Evolutionary conservation across 257 asterid species (phyloP), one percentile per base, ranked within the genome.

Genomic region (Orobanche coerulescens): DNA sequence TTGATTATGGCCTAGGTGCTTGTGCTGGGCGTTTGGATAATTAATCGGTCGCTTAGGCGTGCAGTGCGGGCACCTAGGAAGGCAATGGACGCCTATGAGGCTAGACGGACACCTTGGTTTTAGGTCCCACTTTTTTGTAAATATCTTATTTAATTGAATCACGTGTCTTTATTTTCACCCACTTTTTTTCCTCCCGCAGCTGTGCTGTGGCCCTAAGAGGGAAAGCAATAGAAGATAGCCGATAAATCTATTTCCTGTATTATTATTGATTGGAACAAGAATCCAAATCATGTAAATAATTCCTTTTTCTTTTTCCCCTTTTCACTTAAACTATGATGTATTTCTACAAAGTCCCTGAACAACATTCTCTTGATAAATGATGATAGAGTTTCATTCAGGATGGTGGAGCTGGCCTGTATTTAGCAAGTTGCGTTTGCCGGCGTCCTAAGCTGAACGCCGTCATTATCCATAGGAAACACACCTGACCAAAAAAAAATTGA

Each of bases 371-470:
- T 24, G 49, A 49, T 30, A 19, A n/a, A n/a, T n/a, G n/a, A n/a
- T n/a, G n/a, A n/a, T n/a, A 25, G 42, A 57, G 68, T 62, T n/a
- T n/a, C n/a, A n/a, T n/a, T 79, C 77, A 4, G 56, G 67, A 0
- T 70, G 71, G 31, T 53, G 10, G 76, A 42, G 79, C 76, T 28
- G 76, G 74, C 58, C 79, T 82, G 51, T 70, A 55, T 74, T 56
- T 83, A 16, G 94, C 87, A 47, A 84, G 90, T 68, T 80, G 80
- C 50, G 67, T 76, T 65, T 86, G 93, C 62, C 78, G 73, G 48
- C 73, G 78, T 31, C 98, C 98, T 64, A 84, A 74, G 70, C 77
- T 81, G 67, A 76, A 88, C 5, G 94, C 94, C 6, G 86, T 78
- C 43, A 70, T 70, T 53, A 86, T 74, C 98, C 98, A 92, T 58